phyloP scores from a whole-genome alignment of 352 stramenopile species.

The Phytopythium vexans region DNA sequence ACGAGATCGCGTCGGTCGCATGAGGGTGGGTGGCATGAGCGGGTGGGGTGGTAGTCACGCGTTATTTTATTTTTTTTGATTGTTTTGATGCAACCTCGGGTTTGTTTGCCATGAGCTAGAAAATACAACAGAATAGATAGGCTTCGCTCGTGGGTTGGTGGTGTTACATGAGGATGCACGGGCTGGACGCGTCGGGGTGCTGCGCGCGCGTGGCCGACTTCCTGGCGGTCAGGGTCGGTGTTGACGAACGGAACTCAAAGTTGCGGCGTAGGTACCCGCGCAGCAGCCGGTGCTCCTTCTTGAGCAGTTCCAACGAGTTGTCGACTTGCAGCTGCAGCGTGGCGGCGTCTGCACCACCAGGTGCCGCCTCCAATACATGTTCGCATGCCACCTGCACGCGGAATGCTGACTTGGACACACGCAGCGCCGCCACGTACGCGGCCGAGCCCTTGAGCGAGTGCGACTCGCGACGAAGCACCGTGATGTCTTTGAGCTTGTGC shows the following conservation, averaged over 20 bases:
- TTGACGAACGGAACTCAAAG: slow-evolving; percentile 62
- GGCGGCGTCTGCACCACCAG: slow-evolving; percentile 11
- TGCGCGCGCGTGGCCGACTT: no score
- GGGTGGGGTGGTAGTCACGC: no score
- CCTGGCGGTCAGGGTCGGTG: no score
- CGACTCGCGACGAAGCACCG: slow-evolving; percentile 53
- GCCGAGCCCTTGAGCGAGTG: slow-evolving; percentile 83
- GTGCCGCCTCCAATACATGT: slow-evolving; percentile 43
- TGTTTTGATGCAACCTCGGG: no score
- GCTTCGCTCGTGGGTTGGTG: no score
- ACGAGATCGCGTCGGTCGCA: slow-evolving; percentile 71
- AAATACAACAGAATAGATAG: no score
- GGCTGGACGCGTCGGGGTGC: no score
- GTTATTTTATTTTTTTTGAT: no score
- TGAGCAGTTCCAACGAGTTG: slow-evolving; percentile 35
- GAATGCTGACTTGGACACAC: slow-evolving; percentile 79
- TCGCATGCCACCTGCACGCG: slow-evolving; percentile 76
- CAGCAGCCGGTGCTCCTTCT: slow-evolving; percentile 64
- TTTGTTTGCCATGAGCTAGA: no score
- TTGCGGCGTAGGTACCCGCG: slow-evolving; percentile 78
- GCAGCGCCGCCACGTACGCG: slow-evolving; percentile 71
- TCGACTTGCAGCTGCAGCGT: slow-evolving; percentile 31
- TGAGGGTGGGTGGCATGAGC: no score
- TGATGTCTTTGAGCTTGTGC: slow-evolving; percentile 42
- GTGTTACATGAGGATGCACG: no score